phyloP scores from a whole-genome alignment of 768 basidiomycete species.

The Rhizopogon salebrosus region DNA sequence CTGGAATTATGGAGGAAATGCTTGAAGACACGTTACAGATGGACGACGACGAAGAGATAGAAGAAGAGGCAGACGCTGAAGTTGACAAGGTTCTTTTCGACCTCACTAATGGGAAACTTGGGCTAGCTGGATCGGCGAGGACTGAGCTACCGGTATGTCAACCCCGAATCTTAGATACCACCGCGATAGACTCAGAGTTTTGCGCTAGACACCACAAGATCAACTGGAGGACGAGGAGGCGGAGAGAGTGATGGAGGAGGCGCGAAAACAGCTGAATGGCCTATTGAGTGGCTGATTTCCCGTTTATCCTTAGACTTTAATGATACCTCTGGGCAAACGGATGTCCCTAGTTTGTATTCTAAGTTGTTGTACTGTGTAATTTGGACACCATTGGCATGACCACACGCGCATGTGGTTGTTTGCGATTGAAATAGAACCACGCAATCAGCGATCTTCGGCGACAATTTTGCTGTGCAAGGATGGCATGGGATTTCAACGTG shows the following conservation, averaged over 20 bases:
- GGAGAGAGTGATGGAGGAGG: slow-evolving; percentile 85
- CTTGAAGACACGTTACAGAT: slow-evolving; percentile 87
- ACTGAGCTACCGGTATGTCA: slow-evolving; percentile 70
- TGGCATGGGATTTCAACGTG: too few species aligned
- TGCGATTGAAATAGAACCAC: too few species aligned
- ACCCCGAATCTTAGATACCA: not conserved
- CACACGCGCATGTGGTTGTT: too few species aligned
- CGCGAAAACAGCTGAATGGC: slow-evolving; percentile 85
- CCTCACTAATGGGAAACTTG: slow-evolving; percentile 93
- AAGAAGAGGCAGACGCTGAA: slow-evolving; percentile 95
- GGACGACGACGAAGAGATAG: slow-evolving; percentile 91
- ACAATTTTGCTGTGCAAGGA: too few species aligned
- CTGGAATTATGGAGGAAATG: slow-evolving; percentile 98
- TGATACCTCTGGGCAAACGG: not conserved
- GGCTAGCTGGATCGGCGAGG: slow-evolving; percentile 70
- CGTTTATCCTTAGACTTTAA: not conserved
- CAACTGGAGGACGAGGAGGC: slow-evolving; percentile 74
- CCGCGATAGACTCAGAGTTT: slow-evolving; percentile 1
- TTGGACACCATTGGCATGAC: not conserved
- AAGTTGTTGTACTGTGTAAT: not conserved
- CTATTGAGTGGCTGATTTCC: slow-evolving; percentile 50
- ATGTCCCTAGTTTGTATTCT: not conserved
- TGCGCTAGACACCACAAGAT: slow-evolving; percentile 50
- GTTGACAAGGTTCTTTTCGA: slow-evolving; percentile 96
- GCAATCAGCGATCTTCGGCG: too few species aligned